Evolutionary conservation across 768 basidiomycete genomes (phyloP).

Genomic region (Filobasidium floriforme): DNA sequence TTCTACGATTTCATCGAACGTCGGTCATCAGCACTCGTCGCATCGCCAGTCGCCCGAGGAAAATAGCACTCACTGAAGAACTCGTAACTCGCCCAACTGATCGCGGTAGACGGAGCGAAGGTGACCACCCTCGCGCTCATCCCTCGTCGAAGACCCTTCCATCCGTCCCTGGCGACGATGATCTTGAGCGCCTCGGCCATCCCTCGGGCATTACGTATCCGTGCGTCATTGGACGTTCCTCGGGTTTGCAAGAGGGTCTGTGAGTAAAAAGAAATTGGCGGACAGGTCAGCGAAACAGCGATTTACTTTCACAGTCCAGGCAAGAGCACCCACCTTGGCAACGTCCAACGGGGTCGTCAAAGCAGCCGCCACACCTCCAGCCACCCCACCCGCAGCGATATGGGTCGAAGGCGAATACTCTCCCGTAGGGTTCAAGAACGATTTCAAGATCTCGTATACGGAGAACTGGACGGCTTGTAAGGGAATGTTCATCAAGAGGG

Average conservation of each 20-base stretch:
- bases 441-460: slow-evolving; percentile 88
- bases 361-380: slow-evolving; percentile 88
- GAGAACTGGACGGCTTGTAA: slow-evolving; percentile 98
- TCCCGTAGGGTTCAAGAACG: slow-evolving; percentile 70
- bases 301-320: too few relatives aligned
- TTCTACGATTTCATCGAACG: not conserved
- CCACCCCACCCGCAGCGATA: slow-evolving; percentile 80
- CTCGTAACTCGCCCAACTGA: slow-evolving; percentile 96
- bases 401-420: slow-evolving; percentile 90
- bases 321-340: slow-evolving; percentile 55
- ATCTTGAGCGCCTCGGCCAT: slow-evolving; percentile 82
- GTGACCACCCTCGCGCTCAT: slow-evolving; percentile 85
- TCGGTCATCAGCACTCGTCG: not conserved
- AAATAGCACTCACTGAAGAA: slow-evolving; percentile 76
- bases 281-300: too few relatives aligned
- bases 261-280: too few relatives aligned
- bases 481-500: slow-evolving; percentile 88
- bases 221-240: slow-evolving; percentile 73
- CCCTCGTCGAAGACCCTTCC: slow-evolving; percentile 77
- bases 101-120: slow-evolving; percentile 90
- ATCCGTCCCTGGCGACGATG: slow-evolving; percentile 76
- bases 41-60: not conserved
- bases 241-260: slow-evolving; percentile 85
- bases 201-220: slow-evolving; percentile 74
- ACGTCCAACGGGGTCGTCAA: slow-evolving; percentile 96